These are phyloP conservation scores for Hericium alpestre DNA, from an alignment of 768 basidiomycete species.

Conservation along the genomic window DNA sequence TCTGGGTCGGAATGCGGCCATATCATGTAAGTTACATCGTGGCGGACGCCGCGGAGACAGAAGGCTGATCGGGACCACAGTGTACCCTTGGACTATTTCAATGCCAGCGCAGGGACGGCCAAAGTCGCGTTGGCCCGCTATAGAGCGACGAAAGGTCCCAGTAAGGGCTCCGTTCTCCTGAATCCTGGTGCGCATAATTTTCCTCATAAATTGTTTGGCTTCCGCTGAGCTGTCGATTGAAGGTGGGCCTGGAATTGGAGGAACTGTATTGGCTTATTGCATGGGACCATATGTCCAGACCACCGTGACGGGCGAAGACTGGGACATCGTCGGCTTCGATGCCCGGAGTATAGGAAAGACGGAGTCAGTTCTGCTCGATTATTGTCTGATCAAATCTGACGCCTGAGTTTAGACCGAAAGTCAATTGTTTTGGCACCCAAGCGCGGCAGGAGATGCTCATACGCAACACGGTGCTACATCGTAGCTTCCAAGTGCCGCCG, in stretches of 20 bases:
- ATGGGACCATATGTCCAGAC: slow-evolving; percentile 5
- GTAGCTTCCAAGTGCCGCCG: neutral
- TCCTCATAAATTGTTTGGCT: neutral
- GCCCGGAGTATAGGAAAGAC: slow-evolving; percentile 23
- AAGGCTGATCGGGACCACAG: slow-evolving; percentile 7
- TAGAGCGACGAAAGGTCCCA: slow-evolving; percentile 15
- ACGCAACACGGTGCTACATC: neutral
- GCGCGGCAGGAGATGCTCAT: neutral
- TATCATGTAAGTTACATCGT: slow-evolving; percentile 9
- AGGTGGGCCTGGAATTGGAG: neutral
- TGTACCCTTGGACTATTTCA: slow-evolving; percentile 24
- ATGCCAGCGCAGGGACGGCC: slow-evolving; percentile 18
- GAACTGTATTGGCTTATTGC: neutral
- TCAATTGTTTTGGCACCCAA: neutral
- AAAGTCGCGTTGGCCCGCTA: slow-evolving; percentile 21
- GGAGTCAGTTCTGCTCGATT: slow-evolving; percentile 14
- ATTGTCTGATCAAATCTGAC: too few relatives aligned
- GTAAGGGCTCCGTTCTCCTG: slow-evolving; percentile 22
- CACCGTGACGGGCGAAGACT: slow-evolving; percentile 13
- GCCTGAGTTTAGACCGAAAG: neutral
- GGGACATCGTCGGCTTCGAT: slow-evolving; percentile 21
- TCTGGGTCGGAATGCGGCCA: slow-evolving; percentile 16
- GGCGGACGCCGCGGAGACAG: neutral
- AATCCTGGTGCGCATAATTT: slow-evolving; percentile 19
- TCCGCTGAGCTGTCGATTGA: neutral